Base-by-base conservation (phyloP, 1,284 basidiomycete genomes). In the Ustilago vetiveriae region DNA sequence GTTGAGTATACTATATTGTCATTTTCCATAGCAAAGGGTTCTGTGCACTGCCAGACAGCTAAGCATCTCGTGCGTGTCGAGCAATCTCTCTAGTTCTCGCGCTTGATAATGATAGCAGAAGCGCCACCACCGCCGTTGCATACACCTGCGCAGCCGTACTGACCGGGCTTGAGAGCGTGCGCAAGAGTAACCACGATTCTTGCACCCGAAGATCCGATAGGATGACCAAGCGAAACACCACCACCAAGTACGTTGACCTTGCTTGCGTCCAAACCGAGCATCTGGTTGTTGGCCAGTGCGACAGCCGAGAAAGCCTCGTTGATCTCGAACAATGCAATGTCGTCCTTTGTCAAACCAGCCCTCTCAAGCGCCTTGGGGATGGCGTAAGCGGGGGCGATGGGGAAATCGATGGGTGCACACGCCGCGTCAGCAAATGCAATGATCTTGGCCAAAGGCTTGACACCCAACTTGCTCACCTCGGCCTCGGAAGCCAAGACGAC, bases 371-470 rank as follows among this genome's bases (percentile, higher is more conserved):
- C 96, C 66, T 88, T 85, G 36, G 96, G 96, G 41, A 98, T 85
- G 33, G 94, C 95, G 59, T 91, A 86, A 22, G 95, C 91, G 24
- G 96, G 96, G 26, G 96, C 96, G 74, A 89, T 88, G 42, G 95
- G 94, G 89, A 99, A 99, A 84, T 98, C 93, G 76, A 98, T 91
- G 33, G 96, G 96, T 27, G 92, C 92, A 75, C 93, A 90, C 78
- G 96, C 96, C 68, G 92, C 93, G 84, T 99, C 96, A 65, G 96
- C 93, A 84, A 92, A 98, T 6, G 93, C 76, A 35, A 84, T 48
- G 36, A 84, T 82, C 73, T 80, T 81, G 27, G 84, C 84, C 27
- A 84, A 60, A 30, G 84, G 83, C 67, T 82, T 82, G 26, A 80
- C 64, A 30, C 80, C 78, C 24, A 78, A 69, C 70, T 83, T 82